These are phyloP conservation scores for Trichothecium roseum DNA, from an alignment of 2,329 filamentous ascomycete species.

Conservation along the genomic window DNA sequence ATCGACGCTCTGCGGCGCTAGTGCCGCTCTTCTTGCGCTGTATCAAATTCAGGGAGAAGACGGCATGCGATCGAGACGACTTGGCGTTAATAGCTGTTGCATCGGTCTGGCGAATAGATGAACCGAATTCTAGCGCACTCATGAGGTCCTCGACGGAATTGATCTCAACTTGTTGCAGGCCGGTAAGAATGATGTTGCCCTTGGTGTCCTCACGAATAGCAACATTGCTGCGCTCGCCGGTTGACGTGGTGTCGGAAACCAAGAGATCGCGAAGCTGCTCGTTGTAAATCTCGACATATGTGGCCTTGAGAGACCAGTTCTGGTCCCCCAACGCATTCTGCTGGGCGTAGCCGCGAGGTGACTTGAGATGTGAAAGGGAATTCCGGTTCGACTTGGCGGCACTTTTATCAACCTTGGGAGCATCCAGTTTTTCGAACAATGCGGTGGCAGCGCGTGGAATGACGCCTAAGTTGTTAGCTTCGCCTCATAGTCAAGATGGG, in stretches of 20 bases:
- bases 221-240: conserved; percentile 65
- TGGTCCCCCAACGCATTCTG: conserved; percentile 49
- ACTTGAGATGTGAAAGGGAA: conserved; percentile 67
- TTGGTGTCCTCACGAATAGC: conserved; percentile 90
- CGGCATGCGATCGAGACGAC: conserved; percentile 92
- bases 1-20: conserved; percentile 64
- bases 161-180: conserved; percentile 77
- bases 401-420: conserved; percentile 36
- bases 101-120: conserved; percentile 89
- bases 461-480: conserved; percentile 52
- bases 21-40: conserved; percentile 60
- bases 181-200: conserved; percentile 88
- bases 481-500: conserved; percentile 2
- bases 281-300: conserved; percentile 97
- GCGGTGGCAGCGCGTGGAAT: conserved; percentile 81
- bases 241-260: conserved; percentile 56
- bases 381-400: conserved; percentile 40
- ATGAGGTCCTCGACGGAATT: conserved; percentile 88
- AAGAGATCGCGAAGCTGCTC: conserved; percentile 88
- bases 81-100: conserved; percentile 95
- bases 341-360: conserved; percentile 59
- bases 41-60: conserved; percentile 89
- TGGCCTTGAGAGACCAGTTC: conserved; percentile 85
- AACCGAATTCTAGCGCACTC: conserved; percentile 82
- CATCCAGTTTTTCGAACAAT: conserved; percentile 80